phyloP scores from a whole-genome alignment of 306 rosid species.

The Rubus idaeus region DNA sequence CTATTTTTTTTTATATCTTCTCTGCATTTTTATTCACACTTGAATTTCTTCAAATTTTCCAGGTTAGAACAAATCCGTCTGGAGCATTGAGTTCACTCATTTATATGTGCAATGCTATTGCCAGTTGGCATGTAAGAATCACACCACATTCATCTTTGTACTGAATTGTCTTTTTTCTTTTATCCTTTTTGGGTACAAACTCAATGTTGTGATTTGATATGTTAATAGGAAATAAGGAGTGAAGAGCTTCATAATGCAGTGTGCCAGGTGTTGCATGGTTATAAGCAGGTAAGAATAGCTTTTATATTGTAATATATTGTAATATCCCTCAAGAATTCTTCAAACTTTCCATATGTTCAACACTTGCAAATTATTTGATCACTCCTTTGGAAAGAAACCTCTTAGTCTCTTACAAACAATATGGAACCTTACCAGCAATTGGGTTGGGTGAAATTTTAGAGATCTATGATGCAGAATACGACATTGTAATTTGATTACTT shows the following conservation, averaged over 20 bases:
- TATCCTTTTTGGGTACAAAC: constrained; percentile 3
- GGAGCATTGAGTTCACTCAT: constrained; percentile 83
- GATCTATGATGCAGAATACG: not conserved
- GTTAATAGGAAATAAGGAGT: constrained; percentile 83
- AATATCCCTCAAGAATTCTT: constrained; percentile 4
- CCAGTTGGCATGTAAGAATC: constrained; percentile 97
- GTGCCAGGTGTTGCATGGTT: constrained; percentile 93
- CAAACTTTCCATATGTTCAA: not conserved
- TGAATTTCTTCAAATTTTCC: constrained; percentile 34
- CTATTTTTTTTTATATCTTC: not conserved
- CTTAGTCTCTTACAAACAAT: not conserved
- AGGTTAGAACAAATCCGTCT: constrained; percentile 93
- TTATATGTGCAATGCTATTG: constrained; percentile 87
- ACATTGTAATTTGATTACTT: constrained; percentile 13
- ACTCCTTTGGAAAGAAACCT: not conserved
- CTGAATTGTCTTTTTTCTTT: constrained; percentile 12
- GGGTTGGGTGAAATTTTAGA: not conserved
- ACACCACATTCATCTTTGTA: constrained; percentile 8
- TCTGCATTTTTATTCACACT: not conserved
- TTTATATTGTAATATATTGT: constrained; percentile 20
- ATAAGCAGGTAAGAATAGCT: constrained; percentile 75
- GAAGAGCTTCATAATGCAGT: constrained; percentile 87
- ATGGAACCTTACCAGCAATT: not conserved
- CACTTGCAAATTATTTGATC: not conserved
- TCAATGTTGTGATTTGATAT: constrained; percentile 19